Evolutionary conservation across 2,329 filamentous ascomycete genomes (phyloP).

Genomic region (Penicillium sp.): DNA sequence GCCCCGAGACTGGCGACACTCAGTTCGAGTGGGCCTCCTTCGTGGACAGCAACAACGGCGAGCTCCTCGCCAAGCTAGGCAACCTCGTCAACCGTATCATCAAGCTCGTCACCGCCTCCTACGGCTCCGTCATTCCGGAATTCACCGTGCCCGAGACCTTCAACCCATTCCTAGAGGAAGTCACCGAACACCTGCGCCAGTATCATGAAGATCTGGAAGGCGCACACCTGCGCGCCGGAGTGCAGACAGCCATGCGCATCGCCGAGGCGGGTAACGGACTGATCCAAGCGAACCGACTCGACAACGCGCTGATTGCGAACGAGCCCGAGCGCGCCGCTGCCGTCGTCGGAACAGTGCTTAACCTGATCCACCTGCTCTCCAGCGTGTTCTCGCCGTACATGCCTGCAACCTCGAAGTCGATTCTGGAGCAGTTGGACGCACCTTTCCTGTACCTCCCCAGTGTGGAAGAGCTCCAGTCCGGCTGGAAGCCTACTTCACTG

Average conservation of each 20-base stretch:
- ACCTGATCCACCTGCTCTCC: conserved; percentile 78
- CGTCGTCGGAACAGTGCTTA: conserved; percentile 74
- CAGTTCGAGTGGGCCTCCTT: conserved; percentile 89
- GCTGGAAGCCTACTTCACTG: conserved; percentile 60
- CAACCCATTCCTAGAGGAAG: conserved; percentile 40
- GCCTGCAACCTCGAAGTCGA: conserved; percentile 71
- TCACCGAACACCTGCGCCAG: conserved; percentile 53
- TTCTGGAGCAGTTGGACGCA: conserved; percentile 71
- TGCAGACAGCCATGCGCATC: conserved; percentile 55
- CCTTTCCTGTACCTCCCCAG: conserved; percentile 60
- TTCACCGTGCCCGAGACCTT: conserved; percentile 43
- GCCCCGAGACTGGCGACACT: conserved; percentile 80
- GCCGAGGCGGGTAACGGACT: conserved; percentile 59
- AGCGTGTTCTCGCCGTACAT: conserved; percentile 80
- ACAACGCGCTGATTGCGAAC: conserved; percentile 59
- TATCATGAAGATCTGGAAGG: conserved; percentile 59
- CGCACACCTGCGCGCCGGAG: conserved; percentile 57
- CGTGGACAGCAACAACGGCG: conserved; percentile 81
- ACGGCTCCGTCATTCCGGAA: conserved; percentile 54
- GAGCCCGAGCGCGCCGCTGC: conserved; percentile 59
- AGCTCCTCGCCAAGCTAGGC: conserved; percentile 70
- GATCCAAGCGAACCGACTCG: conserved; percentile 59
- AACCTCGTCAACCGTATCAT: conserved; percentile 72
- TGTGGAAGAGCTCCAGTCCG: conserved; percentile 48
- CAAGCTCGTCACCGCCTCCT: conserved; percentile 69